These are phyloP conservation scores for Russula foetens DNA, from an alignment of 768 basidiomycete species.

Conservation along the genomic window DNA sequence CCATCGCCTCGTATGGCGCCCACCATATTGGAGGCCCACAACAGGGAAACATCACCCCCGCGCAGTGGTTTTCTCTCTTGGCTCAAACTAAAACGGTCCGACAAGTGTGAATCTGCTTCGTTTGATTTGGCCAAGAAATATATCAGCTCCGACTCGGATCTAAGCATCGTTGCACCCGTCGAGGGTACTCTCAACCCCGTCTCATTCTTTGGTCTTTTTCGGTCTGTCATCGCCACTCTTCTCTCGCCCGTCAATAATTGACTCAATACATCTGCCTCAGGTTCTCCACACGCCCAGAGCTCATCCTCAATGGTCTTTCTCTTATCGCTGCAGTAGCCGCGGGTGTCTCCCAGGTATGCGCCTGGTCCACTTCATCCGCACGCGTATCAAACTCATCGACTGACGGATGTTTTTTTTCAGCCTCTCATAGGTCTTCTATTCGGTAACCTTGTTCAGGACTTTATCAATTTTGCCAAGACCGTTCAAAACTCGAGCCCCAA, in stretches of 20 bases:
- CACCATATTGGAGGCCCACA: background rate
- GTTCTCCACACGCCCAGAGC: conserved; percentile 63
- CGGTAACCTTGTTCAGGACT: conserved; percentile 63
- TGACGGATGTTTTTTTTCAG: conserved; percentile 26
- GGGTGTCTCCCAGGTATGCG: conserved; percentile 64
- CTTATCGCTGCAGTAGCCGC: conserved; percentile 57
- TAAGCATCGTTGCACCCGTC: background rate
- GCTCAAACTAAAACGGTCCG: conserved; percentile 7
- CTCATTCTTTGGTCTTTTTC: conserved; percentile 24
- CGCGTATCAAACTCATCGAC: background rate
- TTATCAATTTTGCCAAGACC: conserved; percentile 46
- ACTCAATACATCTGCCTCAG: conserved; percentile 30
- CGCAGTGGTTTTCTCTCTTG: background rate
- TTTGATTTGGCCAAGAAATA: background rate
- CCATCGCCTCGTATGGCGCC: background rate
- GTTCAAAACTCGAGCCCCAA: conserved; percentile 23
- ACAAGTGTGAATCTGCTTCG: background rate
- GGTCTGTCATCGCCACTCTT: conserved; percentile 8
- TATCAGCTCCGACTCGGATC: background rate
- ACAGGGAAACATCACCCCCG: background rate
- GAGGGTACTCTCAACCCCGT: conserved; percentile 23
- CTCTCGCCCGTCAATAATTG: background rate
- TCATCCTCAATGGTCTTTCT: conserved; percentile 58
- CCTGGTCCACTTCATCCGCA: background rate
- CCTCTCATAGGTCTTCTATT: conserved; percentile 76